Evolutionary conservation across 140 eudicot species (phyloP).

Genomic region (Eryngium alpinum): DNA sequence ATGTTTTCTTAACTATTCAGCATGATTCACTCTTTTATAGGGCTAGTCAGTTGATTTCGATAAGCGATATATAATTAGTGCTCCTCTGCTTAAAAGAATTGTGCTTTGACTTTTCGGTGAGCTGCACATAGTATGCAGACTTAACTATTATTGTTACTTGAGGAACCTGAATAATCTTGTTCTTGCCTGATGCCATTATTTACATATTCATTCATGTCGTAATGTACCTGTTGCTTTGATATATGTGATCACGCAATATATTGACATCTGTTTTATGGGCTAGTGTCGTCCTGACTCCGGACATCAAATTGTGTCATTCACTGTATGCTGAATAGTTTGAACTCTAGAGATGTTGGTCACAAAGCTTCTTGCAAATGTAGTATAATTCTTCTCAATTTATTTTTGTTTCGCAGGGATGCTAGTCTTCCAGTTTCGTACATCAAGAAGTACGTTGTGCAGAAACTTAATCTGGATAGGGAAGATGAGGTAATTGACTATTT

Average conservation of each 20-base stretch:
- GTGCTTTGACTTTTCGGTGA: too few relatives aligned
- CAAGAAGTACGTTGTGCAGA: slow-evolving; percentile 36
- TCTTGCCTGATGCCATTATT: too few relatives aligned
- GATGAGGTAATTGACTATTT: slow-evolving; percentile 29
- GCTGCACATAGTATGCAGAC: too few relatives aligned
- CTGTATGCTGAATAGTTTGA: slow-evolving; percentile 6
- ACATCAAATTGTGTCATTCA: background rate
- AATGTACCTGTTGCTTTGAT: background rate
- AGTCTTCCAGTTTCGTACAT: slow-evolving; percentile 29
- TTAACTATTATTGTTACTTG: too few relatives aligned
- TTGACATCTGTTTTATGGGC: background rate
- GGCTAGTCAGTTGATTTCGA: too few relatives aligned
- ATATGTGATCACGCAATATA: background rate
- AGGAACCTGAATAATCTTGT: too few relatives aligned
- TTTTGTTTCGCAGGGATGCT: slow-evolving; percentile 25
- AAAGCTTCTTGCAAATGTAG: background rate
- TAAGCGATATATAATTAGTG: too few relatives aligned
- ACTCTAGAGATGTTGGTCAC: background rate
- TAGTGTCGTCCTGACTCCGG: too few relatives aligned
- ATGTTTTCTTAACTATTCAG: background rate
- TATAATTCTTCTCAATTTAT: background rate
- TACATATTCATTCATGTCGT: too few relatives aligned
- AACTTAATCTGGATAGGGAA: slow-evolving; percentile 33
- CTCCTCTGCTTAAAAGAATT: too few relatives aligned
- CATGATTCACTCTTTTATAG: too few relatives aligned